Evolutionary conservation across 805 yeast genomes (phyloP).

Genomic region (Saturnispora quitensis): DNA sequence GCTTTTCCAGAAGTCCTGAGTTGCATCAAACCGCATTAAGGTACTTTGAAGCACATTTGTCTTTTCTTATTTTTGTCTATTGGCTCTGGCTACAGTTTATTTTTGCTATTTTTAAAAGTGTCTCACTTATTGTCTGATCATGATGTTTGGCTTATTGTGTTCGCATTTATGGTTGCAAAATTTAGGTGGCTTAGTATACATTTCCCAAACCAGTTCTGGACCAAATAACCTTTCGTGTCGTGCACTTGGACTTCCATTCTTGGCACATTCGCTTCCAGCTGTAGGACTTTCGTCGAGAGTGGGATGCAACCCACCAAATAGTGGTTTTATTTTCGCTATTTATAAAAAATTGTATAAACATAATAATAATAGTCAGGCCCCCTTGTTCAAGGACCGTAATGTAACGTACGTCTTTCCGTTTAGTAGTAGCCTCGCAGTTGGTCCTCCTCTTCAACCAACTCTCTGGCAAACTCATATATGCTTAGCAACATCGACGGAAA

Average conservation of each 20-base stretch:
- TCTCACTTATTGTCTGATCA: not conserved
- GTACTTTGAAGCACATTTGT: too few relatives aligned
- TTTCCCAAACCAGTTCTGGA: not conserved
- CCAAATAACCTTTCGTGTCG: not conserved
- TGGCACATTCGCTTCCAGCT: too few relatives aligned
- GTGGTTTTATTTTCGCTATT: too few relatives aligned
- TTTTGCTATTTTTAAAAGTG: not conserved
- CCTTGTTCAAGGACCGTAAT: not conserved
- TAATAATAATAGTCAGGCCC: too few relatives aligned
- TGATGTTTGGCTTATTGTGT: not conserved
- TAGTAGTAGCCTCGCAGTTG: conserved; percentile 28
- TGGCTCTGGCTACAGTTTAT: not conserved
- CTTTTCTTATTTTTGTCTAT: too few relatives aligned
- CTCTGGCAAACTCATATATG: conserved; percentile 42
- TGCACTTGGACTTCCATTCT: too few relatives aligned
- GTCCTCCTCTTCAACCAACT: conserved; percentile 35
- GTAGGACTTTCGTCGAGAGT: too few relatives aligned
- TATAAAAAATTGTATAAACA: not conserved
- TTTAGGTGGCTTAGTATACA: not conserved
- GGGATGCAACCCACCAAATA: too few relatives aligned
- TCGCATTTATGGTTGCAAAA: not conserved
- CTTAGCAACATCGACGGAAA: conserved; percentile 78
- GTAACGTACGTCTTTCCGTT: not conserved
- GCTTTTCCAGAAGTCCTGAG: too few relatives aligned
- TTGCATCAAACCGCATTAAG: too few relatives aligned